Conservation (phyloP, 2,329 filamentous ascomycete species). For the Calonectria pteridis region DNA sequence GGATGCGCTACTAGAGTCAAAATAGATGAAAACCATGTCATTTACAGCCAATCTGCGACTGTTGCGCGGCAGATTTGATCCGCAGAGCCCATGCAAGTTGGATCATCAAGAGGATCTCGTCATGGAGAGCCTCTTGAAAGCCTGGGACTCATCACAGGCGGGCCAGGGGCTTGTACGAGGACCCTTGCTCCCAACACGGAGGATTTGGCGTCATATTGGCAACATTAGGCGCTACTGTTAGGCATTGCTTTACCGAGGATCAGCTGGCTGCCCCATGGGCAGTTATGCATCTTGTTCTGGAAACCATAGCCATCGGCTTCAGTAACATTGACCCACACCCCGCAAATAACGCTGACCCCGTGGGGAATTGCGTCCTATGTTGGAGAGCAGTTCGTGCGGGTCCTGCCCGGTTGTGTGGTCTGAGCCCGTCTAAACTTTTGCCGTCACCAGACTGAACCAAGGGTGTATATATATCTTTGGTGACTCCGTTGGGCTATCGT, state of each 20-base stretch:
- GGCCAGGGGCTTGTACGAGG: neutral
- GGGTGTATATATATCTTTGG: slow-evolving; percentile 5
- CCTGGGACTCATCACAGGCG: neutral
- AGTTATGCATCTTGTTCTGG: slow-evolving; percentile 6
- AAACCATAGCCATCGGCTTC: slow-evolving; percentile 17
- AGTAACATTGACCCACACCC: slow-evolving; percentile 1
- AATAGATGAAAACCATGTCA: neutral
- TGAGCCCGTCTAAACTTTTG: slow-evolving; percentile 13
- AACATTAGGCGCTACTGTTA: slow-evolving; percentile 9
- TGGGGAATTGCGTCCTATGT: slow-evolving; percentile 12
- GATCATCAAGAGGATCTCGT: neutral
- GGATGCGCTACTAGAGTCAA: neutral
- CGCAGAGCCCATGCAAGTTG: neutral
- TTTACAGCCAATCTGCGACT: neutral
- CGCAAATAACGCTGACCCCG: slow-evolving; percentile 17
- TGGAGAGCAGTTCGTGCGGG: slow-evolving; percentile 1
- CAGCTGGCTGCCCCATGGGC: neutral
- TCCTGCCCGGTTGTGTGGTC: slow-evolving; percentile 6
- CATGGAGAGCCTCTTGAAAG: neutral
- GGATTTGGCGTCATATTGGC: neutral
- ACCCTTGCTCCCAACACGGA: neutral
- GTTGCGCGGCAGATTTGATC: neutral
- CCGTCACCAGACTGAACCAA: slow-evolving; percentile 4
- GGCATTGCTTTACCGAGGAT: neutral
- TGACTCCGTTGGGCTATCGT: neutral